These are phyloP conservation scores for Geranium brycei DNA, from an alignment of 345 rosid genomes.

Conservation along the genomic window DNA sequence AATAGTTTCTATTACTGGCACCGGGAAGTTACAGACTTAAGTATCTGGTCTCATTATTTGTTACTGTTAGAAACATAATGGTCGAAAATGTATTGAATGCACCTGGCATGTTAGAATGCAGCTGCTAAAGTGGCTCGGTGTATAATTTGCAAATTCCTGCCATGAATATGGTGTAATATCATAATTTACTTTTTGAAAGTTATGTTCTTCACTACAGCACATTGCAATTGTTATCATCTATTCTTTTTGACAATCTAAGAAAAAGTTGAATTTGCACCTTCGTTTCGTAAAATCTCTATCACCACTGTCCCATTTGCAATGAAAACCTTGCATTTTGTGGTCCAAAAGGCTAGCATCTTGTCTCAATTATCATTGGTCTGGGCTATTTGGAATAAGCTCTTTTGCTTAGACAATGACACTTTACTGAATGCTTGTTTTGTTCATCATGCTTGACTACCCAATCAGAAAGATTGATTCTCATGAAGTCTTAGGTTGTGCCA, in stretches of 20 bases:
- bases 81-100: too few relatives aligned
- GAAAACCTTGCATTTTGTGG: too few relatives aligned
- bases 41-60: too few relatives aligned
- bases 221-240: background rate
- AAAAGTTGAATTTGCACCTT: background rate
- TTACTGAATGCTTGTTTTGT: background rate
- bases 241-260: background rate
- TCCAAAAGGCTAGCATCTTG: too few relatives aligned
- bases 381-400: too few relatives aligned
- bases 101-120: too few relatives aligned
- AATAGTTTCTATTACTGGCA: too few relatives aligned
- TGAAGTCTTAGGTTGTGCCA: background rate
- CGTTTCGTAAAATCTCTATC: background rate
- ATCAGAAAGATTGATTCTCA: background rate
- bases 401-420: background rate
- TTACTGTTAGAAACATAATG: too few relatives aligned
- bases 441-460: background rate
- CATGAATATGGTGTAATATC: background rate
- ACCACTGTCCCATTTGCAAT: too few relatives aligned
- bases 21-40: too few relatives aligned
- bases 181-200: background rate
- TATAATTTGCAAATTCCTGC: background rate
- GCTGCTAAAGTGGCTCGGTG: too few relatives aligned
- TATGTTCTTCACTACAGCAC: background rate
- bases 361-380: too few relatives aligned